Conservation (phyloP, 495 filamentous ascomycete genomes). For the Aspergillus kassunensis region DNA sequence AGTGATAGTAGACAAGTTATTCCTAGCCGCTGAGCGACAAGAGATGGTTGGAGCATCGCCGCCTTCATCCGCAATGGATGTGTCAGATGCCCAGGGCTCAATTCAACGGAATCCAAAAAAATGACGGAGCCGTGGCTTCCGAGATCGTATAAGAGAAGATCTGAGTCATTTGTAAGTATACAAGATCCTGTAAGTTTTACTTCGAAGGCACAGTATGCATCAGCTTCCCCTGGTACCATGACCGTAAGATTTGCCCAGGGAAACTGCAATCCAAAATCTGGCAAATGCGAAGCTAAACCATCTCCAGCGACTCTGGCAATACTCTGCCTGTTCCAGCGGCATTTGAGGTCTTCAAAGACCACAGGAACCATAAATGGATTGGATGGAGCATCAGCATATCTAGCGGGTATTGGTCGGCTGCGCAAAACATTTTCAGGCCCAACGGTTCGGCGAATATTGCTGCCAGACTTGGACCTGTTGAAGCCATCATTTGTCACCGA, state of each 20-base stretch:
- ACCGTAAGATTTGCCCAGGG: conserved; percentile 47
- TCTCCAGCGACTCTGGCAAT: conserved; percentile 17
- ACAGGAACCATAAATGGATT: conserved; percentile 65
- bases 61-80: conserved; percentile 29
- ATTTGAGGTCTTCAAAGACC: conserved; percentile 57
- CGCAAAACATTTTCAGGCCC: conserved; percentile 24
- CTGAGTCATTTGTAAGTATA: conserved; percentile 68
- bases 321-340: conserved; percentile 28
- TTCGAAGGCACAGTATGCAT: conserved; percentile 59
- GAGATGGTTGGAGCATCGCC: conserved; percentile 28
- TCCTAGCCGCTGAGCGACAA: conserved; percentile 38
- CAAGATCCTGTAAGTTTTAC: conserved; percentile 46
- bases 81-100: conserved; percentile 14
- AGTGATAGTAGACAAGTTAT: conserved; percentile 29
- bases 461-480: background rate
- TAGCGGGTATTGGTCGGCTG: conserved; percentile 21
- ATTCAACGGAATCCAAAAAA: conserved; percentile 51
- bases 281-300: conserved; percentile 1
- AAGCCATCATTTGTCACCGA: conserved; percentile 11
- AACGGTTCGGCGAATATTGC: conserved; percentile 3
- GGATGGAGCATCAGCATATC: conserved; percentile 40
- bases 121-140: conserved; percentile 53
- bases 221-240: conserved; percentile 69
- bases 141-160: conserved; percentile 66
- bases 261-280: conserved; percentile 13